Percentiles rank a stretch among this genome's conserved stretches.
These are phyloP conservation scores for Gracilaria domingensis DNA, from an alignment of 23 red algal genomes.

Conservation along the genomic window DNA sequence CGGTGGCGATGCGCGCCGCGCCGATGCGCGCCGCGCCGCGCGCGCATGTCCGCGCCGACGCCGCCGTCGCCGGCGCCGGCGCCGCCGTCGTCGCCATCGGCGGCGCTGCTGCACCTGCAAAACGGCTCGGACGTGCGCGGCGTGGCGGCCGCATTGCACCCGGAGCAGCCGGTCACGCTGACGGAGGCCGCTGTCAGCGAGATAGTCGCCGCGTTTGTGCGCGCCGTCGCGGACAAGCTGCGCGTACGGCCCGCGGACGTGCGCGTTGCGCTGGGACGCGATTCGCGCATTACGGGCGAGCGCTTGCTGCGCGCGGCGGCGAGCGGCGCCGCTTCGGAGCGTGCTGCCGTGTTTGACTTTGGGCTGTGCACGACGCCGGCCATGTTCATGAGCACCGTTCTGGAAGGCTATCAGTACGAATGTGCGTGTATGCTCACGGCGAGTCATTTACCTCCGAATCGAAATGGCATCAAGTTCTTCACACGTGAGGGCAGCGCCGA, in stretches of 20 bases:
- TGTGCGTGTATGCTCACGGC: conserved; percentile 91
- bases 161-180: conserved; percentile 68
- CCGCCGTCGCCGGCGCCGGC: not conserved
- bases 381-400: conserved; percentile 95
- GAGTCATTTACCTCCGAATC: conserved; percentile 83
- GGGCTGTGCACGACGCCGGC: conserved; percentile 88
- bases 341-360: conserved; percentile 64
- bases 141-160: conserved; percentile 55
- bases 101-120: conserved; percentile 64
- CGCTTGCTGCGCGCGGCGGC: conserved; percentile 52
- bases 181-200: conserved; percentile 51
- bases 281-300: conserved; percentile 80
- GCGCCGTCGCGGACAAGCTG: not conserved
- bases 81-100: not conserved
- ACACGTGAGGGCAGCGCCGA: conserved; percentile 70
- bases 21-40: not conserved
- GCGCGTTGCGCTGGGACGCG: conserved; percentile 66
- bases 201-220: conserved; percentile 76
- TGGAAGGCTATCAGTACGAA: conserved; percentile 35
- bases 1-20: not conserved
- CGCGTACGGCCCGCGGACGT: not conserved
- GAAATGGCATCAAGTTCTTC: conserved; percentile 97
- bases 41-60: not conserved
- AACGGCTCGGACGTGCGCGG: conserved; percentile 94
- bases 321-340: conserved; percentile 45